A percentile compares a stretch with the other conserved stretches of the same genome.
Evolutionary conservation across 495 filamentous ascomycete genomes (phyloP).

Genomic region (Aspergillus baeticus): DNA sequence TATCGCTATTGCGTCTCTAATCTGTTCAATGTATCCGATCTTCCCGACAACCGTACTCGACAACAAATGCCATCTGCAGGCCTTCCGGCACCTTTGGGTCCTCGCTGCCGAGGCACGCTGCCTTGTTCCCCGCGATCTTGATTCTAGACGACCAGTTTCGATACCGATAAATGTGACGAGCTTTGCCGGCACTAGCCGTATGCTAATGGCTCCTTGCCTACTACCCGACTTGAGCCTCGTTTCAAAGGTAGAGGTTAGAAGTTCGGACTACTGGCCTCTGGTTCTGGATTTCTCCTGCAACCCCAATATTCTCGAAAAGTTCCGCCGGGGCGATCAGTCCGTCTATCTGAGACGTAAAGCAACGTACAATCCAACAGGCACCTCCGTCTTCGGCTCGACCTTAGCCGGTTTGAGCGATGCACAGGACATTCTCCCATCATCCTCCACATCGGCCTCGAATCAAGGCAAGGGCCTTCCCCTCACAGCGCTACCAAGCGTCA

Average conservation of each 20-base stretch:
- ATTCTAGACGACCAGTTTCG: slow-evolving; percentile 73
- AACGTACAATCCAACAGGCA: slow-evolving; percentile 59
- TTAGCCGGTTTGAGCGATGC: slow-evolving; percentile 50
- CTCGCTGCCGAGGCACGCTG: slow-evolving; percentile 89
- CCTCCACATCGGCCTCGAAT: slow-evolving; percentile 23
- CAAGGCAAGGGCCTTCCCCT: slow-evolving; percentile 34
- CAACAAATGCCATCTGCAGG: slow-evolving; percentile 92
- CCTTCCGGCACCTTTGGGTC: slow-evolving; percentile 97
- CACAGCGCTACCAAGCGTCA: slow-evolving; percentile 24
- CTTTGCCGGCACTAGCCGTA: slow-evolving; percentile 42
- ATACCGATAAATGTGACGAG: slow-evolving; percentile 64
- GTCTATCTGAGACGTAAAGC: slow-evolving; percentile 80
- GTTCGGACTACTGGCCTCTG: slow-evolving; percentile 81
- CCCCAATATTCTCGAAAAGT: slow-evolving; percentile 61
- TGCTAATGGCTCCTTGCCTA: slow-evolving; percentile 68
- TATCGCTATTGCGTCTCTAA: slow-evolving; percentile 76
- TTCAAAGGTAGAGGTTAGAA: slow-evolving; percentile 60
- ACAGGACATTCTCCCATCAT: slow-evolving; percentile 37
- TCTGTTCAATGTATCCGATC: slow-evolving; percentile 92
- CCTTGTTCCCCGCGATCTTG: slow-evolving; percentile 79
- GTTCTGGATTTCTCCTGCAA: slow-evolving; percentile 74
- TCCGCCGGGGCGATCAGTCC: slow-evolving; percentile 66
- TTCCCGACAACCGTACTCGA: slow-evolving; percentile 87
- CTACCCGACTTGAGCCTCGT: slow-evolving; percentile 77
- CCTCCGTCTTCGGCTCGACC: slow-evolving; percentile 73